These are phyloP conservation scores for Ochromonas danica DNA, from an alignment of 108 stramenopile genomes.

Conservation along the genomic window DNA sequence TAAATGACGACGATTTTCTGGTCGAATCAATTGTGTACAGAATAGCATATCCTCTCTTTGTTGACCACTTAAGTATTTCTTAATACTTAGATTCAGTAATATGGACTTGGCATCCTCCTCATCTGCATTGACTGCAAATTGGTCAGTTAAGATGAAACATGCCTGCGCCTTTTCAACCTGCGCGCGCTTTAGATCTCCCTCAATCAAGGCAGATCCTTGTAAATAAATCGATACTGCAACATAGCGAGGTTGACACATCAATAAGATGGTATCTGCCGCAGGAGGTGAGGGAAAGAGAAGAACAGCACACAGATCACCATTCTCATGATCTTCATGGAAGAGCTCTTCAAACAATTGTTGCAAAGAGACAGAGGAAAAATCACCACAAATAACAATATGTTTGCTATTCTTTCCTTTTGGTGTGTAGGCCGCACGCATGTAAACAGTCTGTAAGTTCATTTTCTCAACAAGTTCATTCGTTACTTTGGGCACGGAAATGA, in stretches of 20 bases:
- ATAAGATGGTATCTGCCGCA: background rate
- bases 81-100: constrained; percentile 19
- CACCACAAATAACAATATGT: constrained; percentile 34
- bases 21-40: constrained; percentile 26
- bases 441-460: constrained; percentile 18
- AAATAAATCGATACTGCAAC: background rate
- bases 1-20: constrained; percentile 32
- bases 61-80: background rate
- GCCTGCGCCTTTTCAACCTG: background rate
- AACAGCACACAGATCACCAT: constrained; percentile 1
- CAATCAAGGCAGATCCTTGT: constrained; percentile 24
- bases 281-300: background rate
- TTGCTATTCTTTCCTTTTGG: background rate
- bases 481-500: constrained; percentile 21
- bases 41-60: background rate
- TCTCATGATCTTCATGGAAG: constrained; percentile 36
- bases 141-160: background rate
- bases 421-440: background rate
- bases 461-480: constrained; percentile 27
- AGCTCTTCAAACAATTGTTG: constrained; percentile 19
- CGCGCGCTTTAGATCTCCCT: constrained; percentile 8
- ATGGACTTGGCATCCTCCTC: constrained; percentile 33
- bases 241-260: constrained; percentile 11
- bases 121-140: background rate
- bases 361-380: constrained; percentile 1